Conservation (phyloP, 73 alveolate species). For the Paramecium sonneborni region DNA sequence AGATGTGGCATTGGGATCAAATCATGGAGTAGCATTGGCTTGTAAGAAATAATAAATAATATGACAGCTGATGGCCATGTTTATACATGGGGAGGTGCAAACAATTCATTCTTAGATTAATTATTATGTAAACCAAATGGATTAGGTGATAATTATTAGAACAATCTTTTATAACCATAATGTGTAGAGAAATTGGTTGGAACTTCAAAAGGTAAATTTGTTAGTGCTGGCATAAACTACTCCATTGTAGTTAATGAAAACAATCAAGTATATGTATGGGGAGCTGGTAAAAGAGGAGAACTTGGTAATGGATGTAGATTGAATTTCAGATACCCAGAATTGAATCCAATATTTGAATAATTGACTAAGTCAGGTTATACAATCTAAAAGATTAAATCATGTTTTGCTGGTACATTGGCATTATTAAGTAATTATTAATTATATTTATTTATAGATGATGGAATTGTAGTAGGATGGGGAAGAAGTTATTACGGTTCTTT, state of each 20-base stretch:
- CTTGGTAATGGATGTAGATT: constrained; percentile 29
- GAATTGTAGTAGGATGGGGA: constrained; percentile 43
- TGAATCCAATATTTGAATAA: not conserved
- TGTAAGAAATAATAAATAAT: not conserved
- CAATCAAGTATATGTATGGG: constrained; percentile 7
- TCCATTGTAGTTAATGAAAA: not conserved
- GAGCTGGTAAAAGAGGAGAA: constrained; percentile 19
- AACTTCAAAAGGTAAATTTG: not conserved
- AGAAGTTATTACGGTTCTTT: constrained; percentile 32
- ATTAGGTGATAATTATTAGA: not conserved
- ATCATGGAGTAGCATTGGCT: constrained; percentile 14
- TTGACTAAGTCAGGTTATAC: not conserved
- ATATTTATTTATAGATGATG: not conserved
- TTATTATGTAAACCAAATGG: not conserved
- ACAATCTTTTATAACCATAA: not conserved
- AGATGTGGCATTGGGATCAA: constrained; percentile 43
- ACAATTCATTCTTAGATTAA: not conserved
- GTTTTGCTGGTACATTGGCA: constrained; percentile 9
- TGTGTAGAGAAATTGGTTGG: not conserved
- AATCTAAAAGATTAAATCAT: constrained; percentile 26
- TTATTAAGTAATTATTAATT: not conserved
- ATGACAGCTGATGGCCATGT: constrained; percentile 49
- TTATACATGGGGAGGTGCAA: constrained; percentile 41
- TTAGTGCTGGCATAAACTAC: constrained; percentile 5
- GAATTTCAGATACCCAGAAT: constrained; percentile 30